Conservation (phyloP, 2,329 filamentous ascomycete species). For the Talaromyces sp. region DNA sequence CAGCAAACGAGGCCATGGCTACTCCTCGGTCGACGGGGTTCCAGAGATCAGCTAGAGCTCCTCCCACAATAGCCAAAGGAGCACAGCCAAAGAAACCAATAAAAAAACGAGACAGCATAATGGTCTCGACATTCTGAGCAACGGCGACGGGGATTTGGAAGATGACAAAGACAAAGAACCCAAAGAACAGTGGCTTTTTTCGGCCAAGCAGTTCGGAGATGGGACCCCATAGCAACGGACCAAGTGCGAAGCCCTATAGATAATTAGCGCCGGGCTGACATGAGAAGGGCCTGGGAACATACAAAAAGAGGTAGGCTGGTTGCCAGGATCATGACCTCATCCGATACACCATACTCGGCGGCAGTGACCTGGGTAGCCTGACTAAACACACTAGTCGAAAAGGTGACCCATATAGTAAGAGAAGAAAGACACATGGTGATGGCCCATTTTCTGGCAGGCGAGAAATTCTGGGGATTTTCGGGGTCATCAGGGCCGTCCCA, state of each 20-base stretch:
- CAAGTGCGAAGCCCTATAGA: conserved; percentile 35
- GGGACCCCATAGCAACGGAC: conserved; percentile 43
- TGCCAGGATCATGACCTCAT: conserved; percentile 49
- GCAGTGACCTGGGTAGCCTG: conserved; percentile 42
- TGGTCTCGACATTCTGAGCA: conserved; percentile 52
- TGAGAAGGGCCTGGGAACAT: neutral
- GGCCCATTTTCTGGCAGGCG: conserved; percentile 35
- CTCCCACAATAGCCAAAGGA: conserved; percentile 51
- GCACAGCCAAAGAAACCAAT: conserved; percentile 52
- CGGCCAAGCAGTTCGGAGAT: conserved; percentile 51
- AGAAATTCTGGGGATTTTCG: conserved; percentile 30
- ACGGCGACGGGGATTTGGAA: conserved; percentile 56
- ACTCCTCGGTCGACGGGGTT: conserved; percentile 46
- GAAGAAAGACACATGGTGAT: conserved; percentile 41
- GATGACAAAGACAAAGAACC: conserved; percentile 49
- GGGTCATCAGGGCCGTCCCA: conserved; percentile 31
- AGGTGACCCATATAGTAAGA: conserved; percentile 49
- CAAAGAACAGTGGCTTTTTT: conserved; percentile 47
- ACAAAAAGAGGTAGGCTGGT: conserved; percentile 49
- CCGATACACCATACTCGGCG: conserved; percentile 44
- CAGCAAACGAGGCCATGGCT: conserved; percentile 45
- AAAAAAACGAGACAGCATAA: conserved; percentile 55
- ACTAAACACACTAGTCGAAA: conserved; percentile 47
- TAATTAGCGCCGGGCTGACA: neutral
- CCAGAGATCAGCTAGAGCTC: conserved; percentile 51